A percentile compares a stretch with the other conserved stretches of the same genome.
These are phyloP conservation scores for Talaromyces sp. DNA, from an alignment of 2,329 filamentous ascomycete genomes.

Conservation along the genomic window DNA sequence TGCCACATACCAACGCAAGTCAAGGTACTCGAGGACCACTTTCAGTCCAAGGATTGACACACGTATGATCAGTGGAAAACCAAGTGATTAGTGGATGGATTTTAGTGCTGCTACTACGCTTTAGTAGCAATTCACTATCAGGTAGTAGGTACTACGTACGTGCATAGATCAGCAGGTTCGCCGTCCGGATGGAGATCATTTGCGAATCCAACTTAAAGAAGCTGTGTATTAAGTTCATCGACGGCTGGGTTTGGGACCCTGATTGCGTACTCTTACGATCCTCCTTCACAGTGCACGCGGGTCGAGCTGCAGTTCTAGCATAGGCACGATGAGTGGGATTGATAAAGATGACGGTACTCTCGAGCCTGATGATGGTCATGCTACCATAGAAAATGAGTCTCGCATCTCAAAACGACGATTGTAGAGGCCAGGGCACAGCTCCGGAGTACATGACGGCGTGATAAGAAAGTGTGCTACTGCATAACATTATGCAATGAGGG, in stretches of 20 bases:
- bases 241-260: not conserved
- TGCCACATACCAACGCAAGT: not conserved
- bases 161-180: conserved; percentile 1
- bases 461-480: not conserved
- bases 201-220: not conserved
- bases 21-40: not conserved
- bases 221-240: not conserved
- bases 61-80: not conserved
- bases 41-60: not conserved
- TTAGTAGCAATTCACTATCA: not conserved
- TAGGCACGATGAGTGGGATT: no score
- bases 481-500: not conserved
- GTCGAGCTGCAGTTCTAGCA: not conserved
- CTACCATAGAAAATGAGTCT: not conserved
- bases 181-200: not conserved
- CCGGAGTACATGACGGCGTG: no score
- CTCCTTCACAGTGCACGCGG: not conserved
- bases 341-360: no score
- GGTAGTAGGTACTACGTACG: not conserved
- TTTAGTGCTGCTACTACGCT: not conserved
- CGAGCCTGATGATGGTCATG: no score
- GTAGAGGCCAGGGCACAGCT: not conserved
- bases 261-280: not conserved
- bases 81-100: not conserved
- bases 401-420: not conserved